These are phyloP conservation scores for Beauveria medogensis DNA, from an alignment of 2,329 filamentous ascomycete species.

Conservation along the genomic window DNA sequence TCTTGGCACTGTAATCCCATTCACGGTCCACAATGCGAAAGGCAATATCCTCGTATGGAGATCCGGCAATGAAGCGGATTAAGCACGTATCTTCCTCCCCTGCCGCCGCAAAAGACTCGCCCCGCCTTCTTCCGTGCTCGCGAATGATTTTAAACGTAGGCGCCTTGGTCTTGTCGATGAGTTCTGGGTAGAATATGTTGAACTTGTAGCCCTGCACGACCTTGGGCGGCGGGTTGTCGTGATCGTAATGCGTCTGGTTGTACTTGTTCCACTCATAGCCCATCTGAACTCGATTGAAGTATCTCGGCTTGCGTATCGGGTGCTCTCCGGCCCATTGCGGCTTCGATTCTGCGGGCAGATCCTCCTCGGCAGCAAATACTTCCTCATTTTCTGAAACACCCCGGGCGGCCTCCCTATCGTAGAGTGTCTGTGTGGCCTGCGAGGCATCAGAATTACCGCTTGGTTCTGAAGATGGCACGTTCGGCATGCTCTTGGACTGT, in stretches of 20 bases:
- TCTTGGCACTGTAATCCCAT: constrained; percentile 97
- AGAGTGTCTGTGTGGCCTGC: constrained; percentile 77
- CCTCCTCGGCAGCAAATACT: constrained; percentile 86
- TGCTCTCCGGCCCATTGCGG: constrained; percentile 80
- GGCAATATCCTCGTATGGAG: constrained; percentile 93
- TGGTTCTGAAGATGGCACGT: constrained; percentile 1
- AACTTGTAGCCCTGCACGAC: constrained; percentile 99
- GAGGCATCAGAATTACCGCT: constrained; percentile 64
- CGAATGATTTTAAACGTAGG: constrained; percentile 95
- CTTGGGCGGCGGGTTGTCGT: constrained; percentile 94
- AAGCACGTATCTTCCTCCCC: constrained; percentile 96
- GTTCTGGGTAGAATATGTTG: constrained; percentile 97
- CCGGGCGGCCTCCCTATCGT: constrained; percentile 85
- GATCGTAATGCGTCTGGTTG: constrained; percentile 98
- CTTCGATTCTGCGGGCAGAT: constrained; percentile 50
- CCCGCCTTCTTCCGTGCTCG: constrained; percentile 79
- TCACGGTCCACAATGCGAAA: constrained; percentile 97
- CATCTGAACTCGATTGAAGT: constrained; percentile 98
- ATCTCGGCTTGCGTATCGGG: constrained; percentile 82
- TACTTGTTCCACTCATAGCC: constrained; percentile 99
- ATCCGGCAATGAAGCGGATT: constrained; percentile 89
- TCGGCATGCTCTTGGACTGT: constrained; percentile 3
- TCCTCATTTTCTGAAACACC: constrained; percentile 92
- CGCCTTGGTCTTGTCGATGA: constrained; percentile 89
- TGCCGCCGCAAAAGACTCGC: constrained; percentile 86